phyloP scores from a whole-genome alignment of 2,329 filamentous ascomycete species.

The Trichoderma pleuroti region DNA sequence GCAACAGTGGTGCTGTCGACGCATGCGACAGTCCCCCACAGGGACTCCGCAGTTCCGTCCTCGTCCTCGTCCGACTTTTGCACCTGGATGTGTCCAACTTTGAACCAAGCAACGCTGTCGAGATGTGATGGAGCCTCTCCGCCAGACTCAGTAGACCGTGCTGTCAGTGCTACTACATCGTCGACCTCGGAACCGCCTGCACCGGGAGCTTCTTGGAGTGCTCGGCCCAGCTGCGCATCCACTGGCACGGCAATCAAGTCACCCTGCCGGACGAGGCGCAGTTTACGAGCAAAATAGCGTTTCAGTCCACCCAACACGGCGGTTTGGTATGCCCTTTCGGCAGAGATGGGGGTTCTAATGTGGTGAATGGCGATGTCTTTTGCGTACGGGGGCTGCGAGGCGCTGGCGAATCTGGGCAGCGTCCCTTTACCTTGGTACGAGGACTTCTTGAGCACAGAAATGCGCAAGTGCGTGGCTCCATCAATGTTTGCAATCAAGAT shows the following conservation, averaged over 20 bases:
- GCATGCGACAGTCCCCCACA: constrained; percentile 82
- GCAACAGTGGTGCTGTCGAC: constrained; percentile 84
- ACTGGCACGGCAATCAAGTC: constrained; percentile 88
- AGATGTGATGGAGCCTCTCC: constrained; percentile 33
- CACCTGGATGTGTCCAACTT: constrained; percentile 69
- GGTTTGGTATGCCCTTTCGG: constrained; percentile 79
- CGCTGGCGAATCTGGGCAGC: constrained; percentile 53
- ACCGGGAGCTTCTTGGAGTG: constrained; percentile 67
- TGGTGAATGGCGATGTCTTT: constrained; percentile 83
- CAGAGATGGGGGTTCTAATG: constrained; percentile 82
- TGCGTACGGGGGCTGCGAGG: constrained; percentile 56
- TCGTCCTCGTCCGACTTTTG: constrained; percentile 52
- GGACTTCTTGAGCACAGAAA: constrained; percentile 64
- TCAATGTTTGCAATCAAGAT: constrained; percentile 83
- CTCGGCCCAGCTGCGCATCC: constrained; percentile 78
- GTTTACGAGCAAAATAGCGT: constrained; percentile 78
- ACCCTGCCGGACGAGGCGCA: constrained; percentile 77
- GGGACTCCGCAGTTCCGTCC: constrained; percentile 61
- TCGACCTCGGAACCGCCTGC: constrained; percentile 66
- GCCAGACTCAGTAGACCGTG: constrained; percentile 30
- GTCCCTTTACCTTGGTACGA: constrained; percentile 49
- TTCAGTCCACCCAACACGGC: constrained; percentile 84
- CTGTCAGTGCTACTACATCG: constrained; percentile 59
- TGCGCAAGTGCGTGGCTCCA: constrained; percentile 70
- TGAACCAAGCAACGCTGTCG: constrained; percentile 84